These are phyloP conservation scores for Fusarium euwallaceae DNA, from an alignment of 2,329 filamentous ascomycete species.

Conservation along the genomic window DNA sequence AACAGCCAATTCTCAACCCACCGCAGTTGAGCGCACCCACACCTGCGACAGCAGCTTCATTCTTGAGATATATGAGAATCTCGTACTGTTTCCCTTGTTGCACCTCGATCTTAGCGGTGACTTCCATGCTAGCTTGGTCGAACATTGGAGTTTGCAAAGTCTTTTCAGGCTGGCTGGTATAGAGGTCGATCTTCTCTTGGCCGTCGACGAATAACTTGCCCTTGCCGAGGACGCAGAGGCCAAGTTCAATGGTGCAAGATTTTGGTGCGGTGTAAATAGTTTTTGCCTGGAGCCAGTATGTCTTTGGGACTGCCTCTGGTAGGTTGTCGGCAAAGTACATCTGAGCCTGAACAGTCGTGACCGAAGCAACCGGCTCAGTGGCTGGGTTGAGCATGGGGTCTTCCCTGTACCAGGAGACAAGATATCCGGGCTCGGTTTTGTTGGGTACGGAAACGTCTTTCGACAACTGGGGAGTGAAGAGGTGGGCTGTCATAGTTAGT, in stretches of 20 bases:
- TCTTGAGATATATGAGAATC: not conserved
- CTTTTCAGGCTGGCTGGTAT: not conserved
- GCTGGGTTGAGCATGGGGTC: not conserved
- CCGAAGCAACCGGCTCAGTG: not conserved
- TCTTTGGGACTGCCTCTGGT: not conserved
- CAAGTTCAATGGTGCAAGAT: not conserved
- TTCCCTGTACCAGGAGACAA: not conserved
- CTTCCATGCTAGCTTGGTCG: not conserved
- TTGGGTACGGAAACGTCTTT: not conserved
- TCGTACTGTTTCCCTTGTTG: not conserved
- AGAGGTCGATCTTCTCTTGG: not conserved
- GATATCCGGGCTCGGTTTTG: not conserved
- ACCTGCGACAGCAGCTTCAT: not conserved
- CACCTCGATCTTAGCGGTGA: not conserved
- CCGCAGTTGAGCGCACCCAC: not conserved
- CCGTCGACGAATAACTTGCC: not conserved
- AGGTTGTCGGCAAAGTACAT: conserved; percentile 1
- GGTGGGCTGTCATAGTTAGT: not conserved
- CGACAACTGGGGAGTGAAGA: not conserved
- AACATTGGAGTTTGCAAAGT: not conserved
- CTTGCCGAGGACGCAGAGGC: not conserved
- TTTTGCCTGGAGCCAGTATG: not conserved
- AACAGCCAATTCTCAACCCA: not conserved
- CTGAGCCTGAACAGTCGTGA: not conserved
- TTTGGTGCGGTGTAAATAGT: not conserved